Evolutionary conservation across 352 stramenopile species (phyloP).

Genomic region (Phytopythium montanum): DNA sequence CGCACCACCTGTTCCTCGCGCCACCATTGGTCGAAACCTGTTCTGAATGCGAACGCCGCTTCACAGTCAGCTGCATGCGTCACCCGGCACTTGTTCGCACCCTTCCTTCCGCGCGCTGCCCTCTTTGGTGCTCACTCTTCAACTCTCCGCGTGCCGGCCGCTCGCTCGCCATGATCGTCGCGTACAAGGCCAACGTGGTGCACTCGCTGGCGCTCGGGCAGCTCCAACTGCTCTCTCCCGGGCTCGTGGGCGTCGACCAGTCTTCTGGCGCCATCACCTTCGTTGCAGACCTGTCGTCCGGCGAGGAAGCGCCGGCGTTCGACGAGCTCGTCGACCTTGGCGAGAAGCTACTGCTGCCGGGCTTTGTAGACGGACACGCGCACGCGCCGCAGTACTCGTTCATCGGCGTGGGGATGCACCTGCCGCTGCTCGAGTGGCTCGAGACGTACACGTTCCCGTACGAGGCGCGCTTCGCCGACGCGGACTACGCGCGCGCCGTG

Average conservation of each 20-base stretch:
- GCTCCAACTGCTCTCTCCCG: conserved; percentile 59
- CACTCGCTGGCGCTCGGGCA: conserved; percentile 58
- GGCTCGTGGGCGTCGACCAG: conserved; percentile 53
- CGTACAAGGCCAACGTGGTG: conserved; percentile 78
- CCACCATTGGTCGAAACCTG: no score
- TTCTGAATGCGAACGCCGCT: no score
- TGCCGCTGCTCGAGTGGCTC: conserved; percentile 92
- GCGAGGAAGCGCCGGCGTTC: conserved; percentile 13
- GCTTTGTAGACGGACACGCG: conserved; percentile 93
- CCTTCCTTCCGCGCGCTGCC: background rate
- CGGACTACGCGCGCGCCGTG: conserved; percentile 64
- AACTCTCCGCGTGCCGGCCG: background rate
- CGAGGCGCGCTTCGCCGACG: conserved; percentile 76
- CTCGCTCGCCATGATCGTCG: conserved; percentile 26
- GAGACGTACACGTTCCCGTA: conserved; percentile 94
- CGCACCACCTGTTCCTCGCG: no score
- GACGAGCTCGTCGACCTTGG: conserved; percentile 66
- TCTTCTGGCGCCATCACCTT: conserved; percentile 41
- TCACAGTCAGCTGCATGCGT: no score
- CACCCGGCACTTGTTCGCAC: no score
- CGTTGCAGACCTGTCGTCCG: conserved; percentile 35
- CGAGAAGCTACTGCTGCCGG: conserved; percentile 85
- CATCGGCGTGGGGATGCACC: conserved; percentile 91
- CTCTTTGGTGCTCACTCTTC: background rate
- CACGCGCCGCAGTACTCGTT: conserved; percentile 94